These are phyloP conservation scores for Bjerkandera adusta DNA, from an alignment of 1,284 basidiomycete species.

Conservation along the genomic window DNA sequence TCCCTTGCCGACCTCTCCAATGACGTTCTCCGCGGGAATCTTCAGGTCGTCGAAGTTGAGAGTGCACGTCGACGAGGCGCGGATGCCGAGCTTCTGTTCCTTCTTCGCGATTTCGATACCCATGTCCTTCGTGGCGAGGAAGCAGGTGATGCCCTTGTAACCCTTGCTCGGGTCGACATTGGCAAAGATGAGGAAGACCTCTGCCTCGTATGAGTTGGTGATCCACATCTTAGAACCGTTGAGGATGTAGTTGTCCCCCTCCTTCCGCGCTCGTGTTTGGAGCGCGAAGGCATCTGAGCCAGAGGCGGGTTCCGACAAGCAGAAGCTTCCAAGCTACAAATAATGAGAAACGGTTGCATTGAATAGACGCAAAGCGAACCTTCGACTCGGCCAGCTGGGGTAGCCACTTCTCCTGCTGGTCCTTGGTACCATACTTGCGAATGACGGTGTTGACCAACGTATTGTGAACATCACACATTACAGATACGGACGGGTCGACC, in stretches of 20 bases:
- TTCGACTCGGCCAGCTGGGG: constrained; percentile 80
- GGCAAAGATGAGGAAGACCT: constrained; percentile 93
- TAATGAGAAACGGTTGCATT: constrained; percentile 2
- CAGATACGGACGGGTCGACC: constrained; percentile 95
- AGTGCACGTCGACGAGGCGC: constrained; percentile 95
- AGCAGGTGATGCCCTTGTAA: constrained; percentile 99
- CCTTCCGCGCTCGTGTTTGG: constrained; percentile 88
- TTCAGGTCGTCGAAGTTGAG: constrained; percentile 96
- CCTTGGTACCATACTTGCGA: constrained; percentile 82
- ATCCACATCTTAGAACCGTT: constrained; percentile 99
- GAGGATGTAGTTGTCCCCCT: constrained; percentile 80
- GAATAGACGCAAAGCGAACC: constrained; percentile 42
- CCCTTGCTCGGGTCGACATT: constrained; percentile 94
- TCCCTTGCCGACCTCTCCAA: constrained; percentile 92
- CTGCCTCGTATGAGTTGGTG: constrained; percentile 96
- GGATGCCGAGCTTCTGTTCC: constrained; percentile 97
- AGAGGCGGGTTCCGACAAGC: constrained; percentile 88
- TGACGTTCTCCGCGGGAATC: constrained; percentile 90
- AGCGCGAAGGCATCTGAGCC: constrained; percentile 98
- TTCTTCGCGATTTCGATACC: constrained; percentile 98
- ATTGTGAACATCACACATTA: constrained; percentile 98
- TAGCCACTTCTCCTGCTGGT: constrained; percentile 88
- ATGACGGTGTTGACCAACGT: constrained; percentile 96
- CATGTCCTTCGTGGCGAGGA: constrained; percentile 95
- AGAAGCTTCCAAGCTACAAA: constrained; percentile 89